These are phyloP conservation scores for Prunella vulgaris DNA, from an alignment of 257 asterid genomes.

Conservation along the genomic window DNA sequence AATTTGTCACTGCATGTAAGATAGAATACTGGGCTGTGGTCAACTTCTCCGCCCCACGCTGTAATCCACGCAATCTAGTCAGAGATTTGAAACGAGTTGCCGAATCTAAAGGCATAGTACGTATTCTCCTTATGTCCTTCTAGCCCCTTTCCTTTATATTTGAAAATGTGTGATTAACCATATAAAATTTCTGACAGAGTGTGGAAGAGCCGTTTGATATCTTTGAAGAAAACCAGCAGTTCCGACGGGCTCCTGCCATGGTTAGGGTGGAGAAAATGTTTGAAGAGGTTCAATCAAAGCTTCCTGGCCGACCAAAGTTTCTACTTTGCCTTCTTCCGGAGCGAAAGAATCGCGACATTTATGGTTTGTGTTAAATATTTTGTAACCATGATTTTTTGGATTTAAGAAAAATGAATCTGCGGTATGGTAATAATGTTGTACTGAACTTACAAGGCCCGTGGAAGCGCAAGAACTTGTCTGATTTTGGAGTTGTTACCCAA, in stretches of 20 bases:
- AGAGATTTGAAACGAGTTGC: slow-evolving; percentile 61
- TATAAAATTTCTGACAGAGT: slow-evolving; percentile 23
- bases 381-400: background rate
- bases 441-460: slow-evolving; percentile 58
- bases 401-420: background rate
- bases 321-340: slow-evolving; percentile 80
- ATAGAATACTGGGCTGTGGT: slow-evolving; percentile 81
- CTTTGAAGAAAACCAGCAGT: slow-evolving; percentile 59
- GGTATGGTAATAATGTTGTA: background rate
- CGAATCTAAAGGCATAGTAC: slow-evolving; percentile 71
- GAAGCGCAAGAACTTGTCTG: slow-evolving; percentile 74
- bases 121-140: slow-evolving; percentile 18
- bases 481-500: slow-evolving; percentile 77
- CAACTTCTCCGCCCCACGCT: slow-evolving; percentile 79
- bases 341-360: slow-evolving; percentile 69
- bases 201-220: slow-evolving; percentile 53
- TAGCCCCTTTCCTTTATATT: background rate
- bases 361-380: slow-evolving; percentile 45
- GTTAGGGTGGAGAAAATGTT: slow-evolving; percentile 83
- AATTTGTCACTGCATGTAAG: slow-evolving; percentile 51
- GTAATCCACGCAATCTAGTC: slow-evolving; percentile 50
- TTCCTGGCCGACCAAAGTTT: slow-evolving; percentile 72
- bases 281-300: slow-evolving; percentile 56
- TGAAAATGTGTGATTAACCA: background rate
- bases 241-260: slow-evolving; percentile 59